Base-by-base conservation (phyloP, 495 filamentous ascomycete species). In the Xylaria palmicola region DNA sequence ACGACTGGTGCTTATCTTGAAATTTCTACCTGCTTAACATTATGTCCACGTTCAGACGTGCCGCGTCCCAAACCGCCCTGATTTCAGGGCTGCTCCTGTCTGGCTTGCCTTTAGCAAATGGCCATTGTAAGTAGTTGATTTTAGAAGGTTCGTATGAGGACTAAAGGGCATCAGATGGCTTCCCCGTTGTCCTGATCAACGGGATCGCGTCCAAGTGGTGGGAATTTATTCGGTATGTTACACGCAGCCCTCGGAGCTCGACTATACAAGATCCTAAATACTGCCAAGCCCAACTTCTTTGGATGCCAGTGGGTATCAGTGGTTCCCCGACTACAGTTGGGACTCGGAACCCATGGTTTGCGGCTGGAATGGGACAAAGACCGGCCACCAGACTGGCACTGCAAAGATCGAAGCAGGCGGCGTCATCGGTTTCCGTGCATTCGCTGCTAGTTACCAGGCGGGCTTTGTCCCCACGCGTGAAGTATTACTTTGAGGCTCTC, bases 111-210 rank as follows among this genome's bases (percentile, higher is more conserved):
- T 15, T 43, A 4, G 40, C 40, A 4, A 43, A 43, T 43, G 40
- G 40, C 9, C 40, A 43, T 19, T 43, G 40, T 43, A 43, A 13
- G 40, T 43, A 12, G 40, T 19, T 13, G 5, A 43, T 43, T 19
- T 19, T 12, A 5, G n/a, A 43, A 7, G 9, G 40, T 43, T 13
- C 32, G 40, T 7, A 43, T 43, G n/a, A 10, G 8, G 6, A 43
- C 8, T 13, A 43, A 43, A 19, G 6, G 40, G 40, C 6, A 6
- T 6, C n/a, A 43, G 40, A 43, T 43, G 40, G 40, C n/a, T 43
- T 43, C 40, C 40, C 40, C 40, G 40, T 43, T 43, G 40, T 43
- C n/a, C n/a, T 43, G n/a, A 43, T 43, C 40, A 43, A 43, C n/a
- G 40, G 40, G 9, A 19, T 43, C n/a, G n/a, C n/a, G 40, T 43